These are phyloP conservation scores for Colletotrichum filicis DNA, from an alignment of 2,329 filamentous ascomycete species.

Conservation along the genomic window DNA sequence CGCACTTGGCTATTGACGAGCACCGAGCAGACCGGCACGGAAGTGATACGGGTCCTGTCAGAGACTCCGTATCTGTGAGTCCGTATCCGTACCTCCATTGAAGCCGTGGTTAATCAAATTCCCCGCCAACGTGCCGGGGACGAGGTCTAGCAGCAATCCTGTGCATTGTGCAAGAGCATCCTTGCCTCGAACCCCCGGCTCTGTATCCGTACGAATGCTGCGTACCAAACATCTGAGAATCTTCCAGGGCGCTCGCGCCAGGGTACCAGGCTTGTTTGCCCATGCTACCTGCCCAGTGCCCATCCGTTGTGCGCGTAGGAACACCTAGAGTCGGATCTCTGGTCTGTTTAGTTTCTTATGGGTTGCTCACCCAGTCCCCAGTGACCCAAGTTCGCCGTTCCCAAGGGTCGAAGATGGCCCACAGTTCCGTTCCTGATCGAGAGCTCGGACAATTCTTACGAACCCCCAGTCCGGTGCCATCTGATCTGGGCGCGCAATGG, in stretches of 20 bases:
- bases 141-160: background rate
- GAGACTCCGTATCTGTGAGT: background rate
- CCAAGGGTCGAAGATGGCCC: background rate
- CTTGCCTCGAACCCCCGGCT: background rate
- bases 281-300: background rate
- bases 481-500: conserved; percentile 25
- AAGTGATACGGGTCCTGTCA: background rate
- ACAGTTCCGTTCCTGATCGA: conserved; percentile 15
- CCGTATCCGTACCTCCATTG: conserved; percentile 1
- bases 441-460: conserved; percentile 29
- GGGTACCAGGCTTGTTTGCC: background rate
- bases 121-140: conserved; percentile 1
- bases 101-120: background rate
- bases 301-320: background rate
- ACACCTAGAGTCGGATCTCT: background rate
- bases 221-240: background rate
- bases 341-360: background rate
- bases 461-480: conserved; percentile 14
- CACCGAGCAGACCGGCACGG: background rate
- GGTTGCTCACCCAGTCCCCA: background rate
- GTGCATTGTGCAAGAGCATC: background rate
- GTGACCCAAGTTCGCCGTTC: background rate
- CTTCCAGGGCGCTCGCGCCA: background rate
- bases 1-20: background rate
- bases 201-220: background rate